phyloP scores from a whole-genome alignment of 306 rosid species.

The Cucumis cinereus region DNA sequence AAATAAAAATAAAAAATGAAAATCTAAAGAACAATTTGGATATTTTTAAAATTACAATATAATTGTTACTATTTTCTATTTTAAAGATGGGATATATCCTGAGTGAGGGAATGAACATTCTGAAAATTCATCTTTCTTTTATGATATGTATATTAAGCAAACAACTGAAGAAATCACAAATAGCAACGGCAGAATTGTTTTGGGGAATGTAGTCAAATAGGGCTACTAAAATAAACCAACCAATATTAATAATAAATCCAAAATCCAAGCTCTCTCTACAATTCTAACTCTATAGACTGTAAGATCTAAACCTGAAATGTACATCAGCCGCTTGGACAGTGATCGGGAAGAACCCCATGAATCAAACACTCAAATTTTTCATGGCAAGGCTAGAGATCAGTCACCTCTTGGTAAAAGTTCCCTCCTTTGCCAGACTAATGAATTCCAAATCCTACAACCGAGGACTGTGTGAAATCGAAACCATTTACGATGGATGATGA shows the following conservation, averaged over 20 bases:
- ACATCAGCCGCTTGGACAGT: slow-evolving; percentile 76
- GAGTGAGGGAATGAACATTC: slow-evolving; percentile 12
- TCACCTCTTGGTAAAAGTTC: slow-evolving; percentile 15
- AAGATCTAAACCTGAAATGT: slow-evolving; percentile 50
- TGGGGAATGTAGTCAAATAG: background rate
- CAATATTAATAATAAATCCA: slow-evolving; percentile 28
- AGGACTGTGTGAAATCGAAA: slow-evolving; percentile 12
- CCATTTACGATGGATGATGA: background rate
- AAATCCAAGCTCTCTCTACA: slow-evolving; percentile 29
- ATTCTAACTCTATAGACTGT: slow-evolving; percentile 33
- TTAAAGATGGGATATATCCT: background rate
- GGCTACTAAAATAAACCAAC: background rate
- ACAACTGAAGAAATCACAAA: slow-evolving; percentile 6
- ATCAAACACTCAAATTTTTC: slow-evolving; percentile 18
- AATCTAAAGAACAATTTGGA: no score
- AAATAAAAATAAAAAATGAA: no score
- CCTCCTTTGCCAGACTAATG: slow-evolving; percentile 9
- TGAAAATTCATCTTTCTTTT: slow-evolving; percentile 9
- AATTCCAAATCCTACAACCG: slow-evolving; percentile 15
- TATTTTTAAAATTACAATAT: background rate
- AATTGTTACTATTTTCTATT: background rate
- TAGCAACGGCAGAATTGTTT: slow-evolving; percentile 11
- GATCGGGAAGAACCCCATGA: slow-evolving; percentile 55
- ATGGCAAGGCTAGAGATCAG: slow-evolving; percentile 12
- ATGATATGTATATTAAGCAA: slow-evolving; percentile 19